phyloP scores from a whole-genome alignment of 768 basidiomycete species.

The Boletus reticulatus region DNA sequence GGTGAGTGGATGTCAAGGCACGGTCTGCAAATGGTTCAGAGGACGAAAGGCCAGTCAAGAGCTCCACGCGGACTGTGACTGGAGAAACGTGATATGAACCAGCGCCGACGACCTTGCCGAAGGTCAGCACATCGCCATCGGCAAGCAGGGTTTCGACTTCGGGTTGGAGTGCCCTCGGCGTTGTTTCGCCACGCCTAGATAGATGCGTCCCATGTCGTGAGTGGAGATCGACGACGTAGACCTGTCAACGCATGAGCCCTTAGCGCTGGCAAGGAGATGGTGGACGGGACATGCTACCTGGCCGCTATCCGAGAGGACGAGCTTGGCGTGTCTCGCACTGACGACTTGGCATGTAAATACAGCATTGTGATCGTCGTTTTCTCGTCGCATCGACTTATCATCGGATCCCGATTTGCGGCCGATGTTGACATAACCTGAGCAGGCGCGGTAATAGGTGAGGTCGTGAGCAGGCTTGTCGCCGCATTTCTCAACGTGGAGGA shows the following conservation, averaged over 20 bases:
- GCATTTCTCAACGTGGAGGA: constrained; percentile 55
- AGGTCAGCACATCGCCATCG: constrained; percentile 71
- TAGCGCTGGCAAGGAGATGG: constrained; percentile 16
- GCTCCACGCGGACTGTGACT: constrained; percentile 57
- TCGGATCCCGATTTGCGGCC: constrained; percentile 63
- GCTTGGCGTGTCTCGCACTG: constrained; percentile 75
- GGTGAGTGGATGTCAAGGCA: constrained; percentile 17
- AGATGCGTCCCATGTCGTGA: constrained; percentile 81
- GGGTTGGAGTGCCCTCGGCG: constrained; percentile 48
- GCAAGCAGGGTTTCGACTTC: constrained; percentile 55
- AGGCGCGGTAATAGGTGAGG: constrained; percentile 52
- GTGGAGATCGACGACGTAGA: constrained; percentile 63
- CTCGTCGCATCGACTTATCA: constrained; percentile 36
- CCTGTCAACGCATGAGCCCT: constrained; percentile 38
- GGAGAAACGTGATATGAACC: constrained; percentile 61
- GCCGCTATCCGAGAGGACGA: constrained; percentile 68
- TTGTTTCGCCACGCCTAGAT: constrained; percentile 48
- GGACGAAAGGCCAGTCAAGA: constrained; percentile 32
- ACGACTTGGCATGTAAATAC: constrained; percentile 78
- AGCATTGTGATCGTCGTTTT: constrained; percentile 45
- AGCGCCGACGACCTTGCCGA: constrained; percentile 73
- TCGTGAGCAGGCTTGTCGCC: constrained; percentile 43
- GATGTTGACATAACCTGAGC: constrained; percentile 54
- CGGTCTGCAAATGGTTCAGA: constrained; percentile 19
- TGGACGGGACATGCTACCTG: constrained; percentile 43